Evolutionary conservation across 1,139 yeast genomes (phyloP).

Genomic region (Hyphopichia fennica): DNA sequence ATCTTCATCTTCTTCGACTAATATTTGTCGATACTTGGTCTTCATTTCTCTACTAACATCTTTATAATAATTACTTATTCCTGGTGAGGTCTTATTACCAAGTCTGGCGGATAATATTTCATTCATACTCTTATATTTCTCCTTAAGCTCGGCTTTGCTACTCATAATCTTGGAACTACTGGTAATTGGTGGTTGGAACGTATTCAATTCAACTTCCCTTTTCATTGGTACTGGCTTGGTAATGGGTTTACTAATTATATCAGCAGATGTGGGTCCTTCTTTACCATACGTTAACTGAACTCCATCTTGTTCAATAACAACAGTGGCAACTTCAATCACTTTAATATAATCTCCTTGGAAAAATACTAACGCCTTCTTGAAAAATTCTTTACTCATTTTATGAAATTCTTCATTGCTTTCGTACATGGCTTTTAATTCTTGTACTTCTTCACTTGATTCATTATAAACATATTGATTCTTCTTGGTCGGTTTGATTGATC

Average conservation of each 20-base stretch:
- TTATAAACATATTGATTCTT: conserved; percentile 12
- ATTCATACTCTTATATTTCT: conserved; percentile 2
- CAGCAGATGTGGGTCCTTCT: background rate
- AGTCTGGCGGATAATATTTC: background rate
- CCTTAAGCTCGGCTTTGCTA: background rate
- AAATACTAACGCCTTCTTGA: conserved; percentile 34
- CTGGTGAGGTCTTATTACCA: background rate
- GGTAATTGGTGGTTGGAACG: background rate
- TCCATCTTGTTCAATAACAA: conserved; percentile 23
- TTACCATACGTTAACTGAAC: conserved; percentile 9
- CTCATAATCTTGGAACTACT: background rate
- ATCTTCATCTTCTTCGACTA: background rate
- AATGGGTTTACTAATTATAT: background rate
- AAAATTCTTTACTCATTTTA: conserved; percentile 28
- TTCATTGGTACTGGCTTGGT: background rate
- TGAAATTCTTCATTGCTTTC: conserved; percentile 21
- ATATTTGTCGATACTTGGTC: background rate
- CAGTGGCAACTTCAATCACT: conserved; percentile 26
- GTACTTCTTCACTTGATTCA: conserved; percentile 13
- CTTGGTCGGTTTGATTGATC: background rate
- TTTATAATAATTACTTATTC: background rate
- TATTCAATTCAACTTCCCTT: conserved; percentile 2
- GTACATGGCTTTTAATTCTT: conserved; percentile 18
- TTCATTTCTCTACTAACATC: background rate
- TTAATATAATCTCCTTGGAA: conserved; percentile 39